Percentiles rank a stretch among this genome's conserved stretches.
Conservation (phyloP, 352 stramenopile genomes). For the Thraustotheca clavata region DNA sequence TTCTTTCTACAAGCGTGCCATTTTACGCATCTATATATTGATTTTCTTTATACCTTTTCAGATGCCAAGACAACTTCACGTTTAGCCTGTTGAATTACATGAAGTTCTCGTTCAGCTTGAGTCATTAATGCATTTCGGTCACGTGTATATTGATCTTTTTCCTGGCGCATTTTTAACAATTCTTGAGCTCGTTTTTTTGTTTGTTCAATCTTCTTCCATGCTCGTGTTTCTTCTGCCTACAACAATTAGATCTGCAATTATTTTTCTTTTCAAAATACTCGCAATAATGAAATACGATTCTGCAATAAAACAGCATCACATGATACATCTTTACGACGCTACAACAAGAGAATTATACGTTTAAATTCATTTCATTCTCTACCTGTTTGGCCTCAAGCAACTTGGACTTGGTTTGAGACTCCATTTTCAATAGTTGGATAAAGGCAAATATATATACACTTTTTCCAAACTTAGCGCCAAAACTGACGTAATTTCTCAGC, state of each 20-base stretch:
- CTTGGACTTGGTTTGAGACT: slow-evolving; percentile 44
- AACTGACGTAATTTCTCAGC: too few species aligned
- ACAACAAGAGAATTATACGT: not conserved
- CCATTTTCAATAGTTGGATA: slow-evolving; percentile 31
- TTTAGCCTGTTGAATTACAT: slow-evolving; percentile 60
- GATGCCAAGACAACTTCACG: slow-evolving; percentile 69
- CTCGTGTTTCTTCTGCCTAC: slow-evolving; percentile 60
- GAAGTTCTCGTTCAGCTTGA: slow-evolving; percentile 49
- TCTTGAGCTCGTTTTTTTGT: slow-evolving; percentile 61
- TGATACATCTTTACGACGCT: slow-evolving; percentile 68
- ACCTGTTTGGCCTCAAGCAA: slow-evolving; percentile 78
- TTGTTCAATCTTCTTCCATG: slow-evolving; percentile 82
- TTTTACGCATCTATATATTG: not conserved
- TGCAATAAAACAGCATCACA: slow-evolving; percentile 64
- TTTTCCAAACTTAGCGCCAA: too few species aligned
- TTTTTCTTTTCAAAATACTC: slow-evolving; percentile 23
- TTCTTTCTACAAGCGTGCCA: slow-evolving; percentile 59
- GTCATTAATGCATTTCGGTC: slow-evolving; percentile 52
- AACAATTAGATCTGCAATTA: not conserved
- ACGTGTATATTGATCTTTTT: slow-evolving; percentile 49
- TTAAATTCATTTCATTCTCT: not conserved
- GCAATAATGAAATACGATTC: slow-evolving; percentile 75
- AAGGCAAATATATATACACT: too few species aligned
- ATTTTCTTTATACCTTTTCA: slow-evolving; percentile 37
- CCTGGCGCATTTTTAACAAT: slow-evolving; percentile 54